Percentiles rank a stretch among this genome's conserved stretches.
Conservation (phyloP, 192 early-diverging fungal genomes). For the Backusella tuberculispora region DNA sequence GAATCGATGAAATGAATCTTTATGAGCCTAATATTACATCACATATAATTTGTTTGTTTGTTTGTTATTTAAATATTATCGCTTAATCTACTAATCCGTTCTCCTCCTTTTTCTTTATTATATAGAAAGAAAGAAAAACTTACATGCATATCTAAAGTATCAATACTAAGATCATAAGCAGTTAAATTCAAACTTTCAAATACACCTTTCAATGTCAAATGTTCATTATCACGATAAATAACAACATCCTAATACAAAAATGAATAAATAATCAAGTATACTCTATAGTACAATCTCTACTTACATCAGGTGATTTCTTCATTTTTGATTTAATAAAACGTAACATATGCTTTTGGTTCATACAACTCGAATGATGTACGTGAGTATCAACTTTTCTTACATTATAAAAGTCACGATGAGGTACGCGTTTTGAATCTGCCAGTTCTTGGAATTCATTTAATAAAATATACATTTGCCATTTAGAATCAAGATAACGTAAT, state of each 20-base stretch:
- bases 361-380: conserved; percentile 90
- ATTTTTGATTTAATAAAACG: conserved; percentile 96
- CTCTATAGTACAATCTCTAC: neutral
- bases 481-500: conserved; percentile 87
- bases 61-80: neutral
- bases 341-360: conserved; percentile 96
- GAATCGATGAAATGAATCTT: conserved; percentile 94
- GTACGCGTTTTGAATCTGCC: conserved; percentile 87
- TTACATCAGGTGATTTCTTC: conserved; percentile 70
- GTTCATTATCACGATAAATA: conserved; percentile 83
- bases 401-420: conserved; percentile 97
- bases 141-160: conserved; percentile 95
- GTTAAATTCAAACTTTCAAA: conserved; percentile 90
- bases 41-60: neutral
- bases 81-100: neutral
- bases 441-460: conserved; percentile 95
- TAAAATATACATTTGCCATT: conserved; percentile 92
- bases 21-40: conserved; percentile 61
- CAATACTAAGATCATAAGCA: conserved; percentile 92
- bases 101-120: neutral
- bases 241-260: conserved; percentile 61
- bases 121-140: neutral
- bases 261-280: neutral
- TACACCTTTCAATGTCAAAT: conserved; percentile 81
- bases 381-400: conserved; percentile 98